phyloP scores from a whole-genome alignment of 441 rosid genomes.

The Viola pubescens region DNA sequence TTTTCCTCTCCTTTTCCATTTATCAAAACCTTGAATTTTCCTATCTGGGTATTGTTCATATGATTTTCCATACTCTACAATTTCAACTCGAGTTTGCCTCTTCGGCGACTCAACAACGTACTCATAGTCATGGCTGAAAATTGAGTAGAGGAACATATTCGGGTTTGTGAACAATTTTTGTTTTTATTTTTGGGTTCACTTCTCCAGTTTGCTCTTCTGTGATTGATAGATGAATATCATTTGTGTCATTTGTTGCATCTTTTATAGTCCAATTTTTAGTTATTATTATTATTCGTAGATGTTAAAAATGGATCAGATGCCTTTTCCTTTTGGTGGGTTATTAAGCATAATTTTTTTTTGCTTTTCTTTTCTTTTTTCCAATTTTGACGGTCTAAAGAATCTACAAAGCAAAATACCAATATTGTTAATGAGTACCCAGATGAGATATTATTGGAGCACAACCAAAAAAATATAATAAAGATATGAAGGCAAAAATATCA shows the following conservation, averaged over 20 bases:
- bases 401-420: no score
- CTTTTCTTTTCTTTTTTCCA: no score
- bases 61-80: background rate
- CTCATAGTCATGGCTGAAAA: constrained; percentile 3
- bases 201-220: background rate
- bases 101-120: constrained; percentile 3
- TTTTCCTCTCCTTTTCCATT: no score
- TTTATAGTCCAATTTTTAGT: background rate
- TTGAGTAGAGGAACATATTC: constrained; percentile 2
- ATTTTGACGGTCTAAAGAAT: no score
- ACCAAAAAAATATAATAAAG: no score
- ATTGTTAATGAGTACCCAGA: no score
- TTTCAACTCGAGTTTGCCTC: constrained; percentile 5
- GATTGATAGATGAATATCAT: background rate
- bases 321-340: constrained; percentile 5
- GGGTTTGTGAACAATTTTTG: constrained; percentile 7
- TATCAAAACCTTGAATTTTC: no score
- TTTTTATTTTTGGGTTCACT: background rate
- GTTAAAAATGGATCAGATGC: constrained; percentile 37
- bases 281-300: constrained; percentile 14
- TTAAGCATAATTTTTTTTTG: no score
- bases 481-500: no score
- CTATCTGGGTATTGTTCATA: no score
- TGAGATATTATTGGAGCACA: no score
- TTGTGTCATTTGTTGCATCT: background rate